Conservation (phyloP, 805 yeast genomes). For the Cyberlindnera lachancei region DNA sequence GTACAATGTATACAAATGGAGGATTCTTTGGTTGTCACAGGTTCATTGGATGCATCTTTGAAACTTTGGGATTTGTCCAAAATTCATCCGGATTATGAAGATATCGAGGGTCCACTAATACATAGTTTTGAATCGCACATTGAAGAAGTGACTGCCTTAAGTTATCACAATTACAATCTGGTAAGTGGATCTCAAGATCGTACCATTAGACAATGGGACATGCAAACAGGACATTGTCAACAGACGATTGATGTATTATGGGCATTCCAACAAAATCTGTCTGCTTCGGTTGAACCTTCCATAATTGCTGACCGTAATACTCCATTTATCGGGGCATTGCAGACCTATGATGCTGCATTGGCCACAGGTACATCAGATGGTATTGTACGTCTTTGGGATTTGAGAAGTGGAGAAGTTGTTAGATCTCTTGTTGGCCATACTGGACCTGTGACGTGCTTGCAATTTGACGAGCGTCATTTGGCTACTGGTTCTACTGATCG, state of each 20-base stretch:
- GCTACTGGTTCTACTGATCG: conserved; percentile 60
- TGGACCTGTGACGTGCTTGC: conserved; percentile 57
- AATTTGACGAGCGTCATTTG: conserved; percentile 59
- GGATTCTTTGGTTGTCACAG: conserved; percentile 41
- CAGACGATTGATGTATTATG: conserved; percentile 66
- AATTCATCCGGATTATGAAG: conserved; percentile 19
- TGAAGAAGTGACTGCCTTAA: conserved; percentile 57
- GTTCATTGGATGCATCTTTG: conserved; percentile 56
- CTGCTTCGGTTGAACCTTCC: conserved; percentile 9
- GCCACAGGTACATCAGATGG: conserved; percentile 80
- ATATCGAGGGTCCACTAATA: conserved; percentile 28
- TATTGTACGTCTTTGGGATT: conserved; percentile 67
- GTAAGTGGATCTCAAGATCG: conserved; percentile 67
- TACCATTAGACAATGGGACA: conserved; percentile 73
- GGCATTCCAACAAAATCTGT: conserved; percentile 35
- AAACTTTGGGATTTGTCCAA: conserved; percentile 50
- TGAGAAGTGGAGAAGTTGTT: conserved; percentile 61
- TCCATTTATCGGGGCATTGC: conserved; percentile 58
- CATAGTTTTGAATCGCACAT: conserved; percentile 56
- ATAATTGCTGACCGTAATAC: conserved; percentile 10
- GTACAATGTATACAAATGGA: conserved; percentile 56
- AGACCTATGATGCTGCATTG: conserved; percentile 66
- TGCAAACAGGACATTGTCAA: conserved; percentile 53
- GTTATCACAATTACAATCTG: conserved; percentile 43
- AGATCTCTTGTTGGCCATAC: conserved; percentile 60